A percentile compares a stretch with the other conserved stretches of the same genome.
Conservation (phyloP, 495 filamentous ascomycete genomes). For the Penicillium longicatenatum region DNA sequence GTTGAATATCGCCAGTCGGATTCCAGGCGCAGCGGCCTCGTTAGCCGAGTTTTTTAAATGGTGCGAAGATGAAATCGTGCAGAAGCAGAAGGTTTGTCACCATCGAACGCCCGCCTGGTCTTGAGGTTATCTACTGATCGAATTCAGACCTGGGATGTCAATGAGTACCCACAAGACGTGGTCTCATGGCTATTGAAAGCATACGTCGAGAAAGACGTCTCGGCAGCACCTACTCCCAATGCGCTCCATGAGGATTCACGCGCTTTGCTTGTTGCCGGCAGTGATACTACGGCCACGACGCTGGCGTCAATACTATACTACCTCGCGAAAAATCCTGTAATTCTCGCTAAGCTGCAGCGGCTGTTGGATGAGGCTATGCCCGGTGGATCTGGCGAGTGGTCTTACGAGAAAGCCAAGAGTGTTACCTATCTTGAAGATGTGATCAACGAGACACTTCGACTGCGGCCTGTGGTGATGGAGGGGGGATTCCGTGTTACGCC, state of each 20-base stretch:
- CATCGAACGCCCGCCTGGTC: background rate
- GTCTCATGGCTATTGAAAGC: constrained; percentile 12
- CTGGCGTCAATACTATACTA: background rate
- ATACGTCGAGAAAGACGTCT: background rate
- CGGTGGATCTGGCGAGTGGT: background rate
- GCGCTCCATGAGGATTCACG: constrained; percentile 1
- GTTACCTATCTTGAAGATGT: constrained; percentile 1
- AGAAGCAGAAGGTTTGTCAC: background rate
- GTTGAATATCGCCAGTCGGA: background rate
- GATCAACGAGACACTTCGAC: constrained; percentile 38
- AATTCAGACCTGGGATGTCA: background rate
- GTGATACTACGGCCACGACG: background rate
- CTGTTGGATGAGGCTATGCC: background rate
- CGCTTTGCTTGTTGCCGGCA: background rate
- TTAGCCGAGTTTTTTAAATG: constrained; percentile 1
- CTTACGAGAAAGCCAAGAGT: background rate
- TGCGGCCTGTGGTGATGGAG: constrained; percentile 18
- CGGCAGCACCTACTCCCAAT: background rate
- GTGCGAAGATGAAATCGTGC: constrained; percentile 2
- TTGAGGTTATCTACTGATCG: too few relatives aligned
- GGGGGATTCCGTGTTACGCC: background rate
- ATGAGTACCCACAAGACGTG: constrained; percentile 1
- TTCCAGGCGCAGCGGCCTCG: background rate
- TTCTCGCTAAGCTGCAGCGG: background rate
- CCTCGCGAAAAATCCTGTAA: background rate